These are phyloP conservation scores for Stipa capillata DNA, from an alignment of 176 grass and related monocot genomes.

Conservation along the genomic window DNA sequence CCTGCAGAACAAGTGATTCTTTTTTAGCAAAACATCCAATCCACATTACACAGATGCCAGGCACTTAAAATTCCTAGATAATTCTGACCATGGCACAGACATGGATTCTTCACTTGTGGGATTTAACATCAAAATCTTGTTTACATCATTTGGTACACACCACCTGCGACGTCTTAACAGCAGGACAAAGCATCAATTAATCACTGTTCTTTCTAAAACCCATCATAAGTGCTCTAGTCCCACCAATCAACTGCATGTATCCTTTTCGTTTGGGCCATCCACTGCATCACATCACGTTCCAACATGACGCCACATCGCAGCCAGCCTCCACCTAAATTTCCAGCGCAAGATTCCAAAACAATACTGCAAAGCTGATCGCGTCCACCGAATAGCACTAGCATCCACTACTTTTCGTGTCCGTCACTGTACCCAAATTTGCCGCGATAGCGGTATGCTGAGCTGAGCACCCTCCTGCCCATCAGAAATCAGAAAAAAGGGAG, in stretches of 20 bases:
- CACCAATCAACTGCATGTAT: conserved; percentile 22
- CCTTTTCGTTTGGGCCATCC: conserved; percentile 21
- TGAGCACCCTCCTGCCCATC: not conserved
- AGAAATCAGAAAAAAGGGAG: not conserved
- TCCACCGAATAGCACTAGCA: conserved; percentile 13
- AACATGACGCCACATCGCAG: conserved; percentile 18
- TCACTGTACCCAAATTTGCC: not conserved
- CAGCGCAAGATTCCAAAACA: conserved; percentile 4
- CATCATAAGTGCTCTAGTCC: not conserved
- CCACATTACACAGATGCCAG: not conserved
- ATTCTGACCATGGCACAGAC: not conserved
- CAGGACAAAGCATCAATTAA: not conserved
- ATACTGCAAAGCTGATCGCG: not conserved
- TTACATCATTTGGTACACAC: not conserved
- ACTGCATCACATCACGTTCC: conserved; percentile 6
- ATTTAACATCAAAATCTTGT: not conserved
- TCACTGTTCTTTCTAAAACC: not conserved
- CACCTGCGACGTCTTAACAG: not conserved
- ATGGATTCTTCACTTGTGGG: not conserved
- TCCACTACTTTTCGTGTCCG: not conserved
- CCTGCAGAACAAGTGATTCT: conserved; percentile 38
- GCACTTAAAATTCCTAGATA: not conserved
- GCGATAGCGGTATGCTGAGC: not conserved
- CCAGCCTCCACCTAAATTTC: conserved; percentile 34
- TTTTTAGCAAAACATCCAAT: not conserved